Base-by-base conservation (phyloP, 2,329 filamentous ascomycete species). In the Trichoderma atroviride region DNA sequence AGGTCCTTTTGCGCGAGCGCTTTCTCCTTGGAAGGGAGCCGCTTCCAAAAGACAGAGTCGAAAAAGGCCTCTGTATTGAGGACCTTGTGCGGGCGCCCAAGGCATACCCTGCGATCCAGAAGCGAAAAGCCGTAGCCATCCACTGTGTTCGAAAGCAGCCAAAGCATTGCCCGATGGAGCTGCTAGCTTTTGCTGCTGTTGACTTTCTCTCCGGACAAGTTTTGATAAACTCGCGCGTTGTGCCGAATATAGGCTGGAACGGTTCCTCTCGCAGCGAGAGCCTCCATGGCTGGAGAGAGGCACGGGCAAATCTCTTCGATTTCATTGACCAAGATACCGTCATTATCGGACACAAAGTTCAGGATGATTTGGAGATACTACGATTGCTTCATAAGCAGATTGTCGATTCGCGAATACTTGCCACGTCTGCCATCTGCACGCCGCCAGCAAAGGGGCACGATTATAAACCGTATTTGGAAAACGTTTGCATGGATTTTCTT, bases 191-290 rank as follows among this genome's bases (percentile, higher is more conserved):
- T 13, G 63, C 31, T 22, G 53, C 29, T 2, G 22, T 69, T 6
- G 67, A 69, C 5, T 37, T 57, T n/a, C 29, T 69, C 11, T 58
- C 67, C 0, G 67, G 67, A 14, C 50, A 69, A 11, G 22, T 27
- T 0, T 31, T 69, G 29, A 27, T 63, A 16, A 5, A 50, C 9
- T 50, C 59, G 11, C 59, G 63, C 22, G 22, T 69, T 13, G 5
- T 19, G 4, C 50, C 52, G 0, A 33, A 63, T 29, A 0, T 19
- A 2, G 2, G 52, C 1, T 69, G 59, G 59, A 52, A 29, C 9
- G 19, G 3, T 0, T n/a, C n/a, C 1, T 5, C 14, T 9, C 59
- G 63, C 11, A 59, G 67, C 1, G 24, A 62, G 11, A 29, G 31
- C 3, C 11, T 69, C 2, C 9, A 22, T 0, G 59, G 59, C 2